Evolutionary conservation across 2,329 filamentous ascomycete genomes (phyloP), one percentile per base, ranked within the genome.

Genomic region (Colletotrichum plurivorum): DNA sequence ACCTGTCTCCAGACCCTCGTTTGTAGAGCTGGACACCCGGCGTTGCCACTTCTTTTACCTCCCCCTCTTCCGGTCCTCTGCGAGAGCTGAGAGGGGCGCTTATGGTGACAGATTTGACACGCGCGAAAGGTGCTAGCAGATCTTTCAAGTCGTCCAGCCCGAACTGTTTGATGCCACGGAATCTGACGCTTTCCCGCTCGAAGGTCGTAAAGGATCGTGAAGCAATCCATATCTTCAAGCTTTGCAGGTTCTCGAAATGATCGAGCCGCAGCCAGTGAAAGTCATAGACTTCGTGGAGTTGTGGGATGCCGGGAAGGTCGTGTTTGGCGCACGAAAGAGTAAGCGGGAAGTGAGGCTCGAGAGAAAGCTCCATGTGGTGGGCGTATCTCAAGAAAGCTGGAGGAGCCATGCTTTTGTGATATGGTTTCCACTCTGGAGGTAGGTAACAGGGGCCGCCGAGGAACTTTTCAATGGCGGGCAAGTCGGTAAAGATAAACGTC

Each of bases 401-500:
- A 2, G 48, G 57, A 10, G 6, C 6, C 12, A n/a, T 46, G 31
- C 7, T 2, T 12, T 20, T 54, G 10, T 27, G 2, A 36, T 36
- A 36, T 8, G 31, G 10, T 10, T 61, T 43, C 3, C 31, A 15
- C 16, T 20, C 43, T 27, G 54, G 15, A 25, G 54, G 5, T 22
- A n/a, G 15, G 39, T 39, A 22, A 10, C 65, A 68, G 22, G 12
- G 15, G 13, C 65, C 59, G 18, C 65, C 59, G 18, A 64, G 58
- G 59, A 58, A 58, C 45, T 22, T 27, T 0, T 68, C 18, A 31
- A 64, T 18, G n/a, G 59, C 58, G 15, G 2, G 4, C 8, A 56
- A 27, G 46, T 64, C 60, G 15, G 55, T 54, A 13, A 68, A 63
- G 3, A 68, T 20, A 18, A 68, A 68, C 16, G 59, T 64, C 31